These are phyloP conservation scores for Quercus mongolica DNA, from an alignment of 306 rosid species.

Conservation along the genomic window DNA sequence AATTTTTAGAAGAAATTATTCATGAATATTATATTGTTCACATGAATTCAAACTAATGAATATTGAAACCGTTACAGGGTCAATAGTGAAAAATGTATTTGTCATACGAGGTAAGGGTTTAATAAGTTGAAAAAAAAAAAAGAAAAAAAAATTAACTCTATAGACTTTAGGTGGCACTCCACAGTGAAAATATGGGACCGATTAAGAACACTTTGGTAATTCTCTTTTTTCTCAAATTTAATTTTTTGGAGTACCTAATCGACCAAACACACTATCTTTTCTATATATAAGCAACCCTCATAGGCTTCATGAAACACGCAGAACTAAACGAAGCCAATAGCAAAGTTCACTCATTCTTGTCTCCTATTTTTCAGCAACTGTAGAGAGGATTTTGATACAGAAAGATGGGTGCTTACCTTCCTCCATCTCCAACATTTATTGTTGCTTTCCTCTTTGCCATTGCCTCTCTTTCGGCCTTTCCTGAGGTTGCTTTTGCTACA, in stretches of 20 bases:
- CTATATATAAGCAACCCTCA: constrained; percentile 18
- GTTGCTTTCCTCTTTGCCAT: constrained; percentile 36
- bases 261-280: constrained; percentile 10
- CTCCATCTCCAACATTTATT: constrained; percentile 14
- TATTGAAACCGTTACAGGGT: neutral
- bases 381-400: neutral
- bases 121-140: neutral
- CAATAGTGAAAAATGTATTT: neutral
- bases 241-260: constrained; percentile 10
- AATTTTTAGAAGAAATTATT: too few species aligned
- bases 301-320: neutral
- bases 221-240: constrained; percentile 2
- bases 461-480: constrained; percentile 22
- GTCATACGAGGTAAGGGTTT: neutral
- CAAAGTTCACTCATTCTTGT: neutral
- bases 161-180: constrained; percentile 5
- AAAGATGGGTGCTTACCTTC: constrained; percentile 29
- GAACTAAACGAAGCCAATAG: neutral
- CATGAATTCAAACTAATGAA: too few species aligned
- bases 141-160: neutral
- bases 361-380: neutral
- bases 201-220: constrained; percentile 14
- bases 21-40: too few species aligned
- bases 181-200: neutral
- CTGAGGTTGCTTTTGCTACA: constrained; percentile 34